A percentile compares a stretch with the other conserved stretches of the same genome.
These are phyloP conservation scores for Candida neerlandica DNA, from an alignment of 1,139 yeast species.

Conservation along the genomic window DNA sequence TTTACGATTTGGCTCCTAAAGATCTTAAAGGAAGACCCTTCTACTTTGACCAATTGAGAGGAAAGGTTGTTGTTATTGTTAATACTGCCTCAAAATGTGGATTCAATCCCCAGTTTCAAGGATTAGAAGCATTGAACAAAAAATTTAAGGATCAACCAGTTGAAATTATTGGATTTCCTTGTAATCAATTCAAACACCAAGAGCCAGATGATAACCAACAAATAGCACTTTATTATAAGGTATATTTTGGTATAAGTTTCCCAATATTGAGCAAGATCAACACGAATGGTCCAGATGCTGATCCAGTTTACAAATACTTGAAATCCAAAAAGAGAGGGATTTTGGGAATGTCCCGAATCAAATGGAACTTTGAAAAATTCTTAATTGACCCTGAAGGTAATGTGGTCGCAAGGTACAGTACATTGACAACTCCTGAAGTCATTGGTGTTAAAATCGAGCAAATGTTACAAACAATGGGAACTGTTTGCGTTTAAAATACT, in stretches of 20 bases:
- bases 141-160: conserved; percentile 73
- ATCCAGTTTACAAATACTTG: conserved; percentile 78
- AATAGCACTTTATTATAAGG: conserved; percentile 40
- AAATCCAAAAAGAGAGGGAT: conserved; percentile 54
- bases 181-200: conserved; percentile 65
- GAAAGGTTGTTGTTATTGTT: conserved; percentile 88
- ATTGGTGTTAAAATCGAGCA: conserved; percentile 42
- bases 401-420: conserved; percentile 46
- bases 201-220: conserved; percentile 48
- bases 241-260: conserved; percentile 67
- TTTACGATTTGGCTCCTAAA: conserved; percentile 44
- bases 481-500: not conserved
- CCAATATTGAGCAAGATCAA: conserved; percentile 86
- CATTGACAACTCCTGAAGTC: conserved; percentile 44
- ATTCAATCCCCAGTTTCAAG: conserved; percentile 79
- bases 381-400: conserved; percentile 47
- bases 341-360: conserved; percentile 47
- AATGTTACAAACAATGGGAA: conserved; percentile 26
- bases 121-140: conserved; percentile 78
- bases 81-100: conserved; percentile 94
- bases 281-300: conserved; percentile 82
- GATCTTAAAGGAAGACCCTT: conserved; percentile 58
- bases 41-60: conserved; percentile 70
- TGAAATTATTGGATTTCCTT: conserved; percentile 82
- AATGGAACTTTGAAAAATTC: conserved; percentile 56